phyloP scores from a whole-genome alignment of 768 basidiomycete species.

The Pleurotus djamor region DNA sequence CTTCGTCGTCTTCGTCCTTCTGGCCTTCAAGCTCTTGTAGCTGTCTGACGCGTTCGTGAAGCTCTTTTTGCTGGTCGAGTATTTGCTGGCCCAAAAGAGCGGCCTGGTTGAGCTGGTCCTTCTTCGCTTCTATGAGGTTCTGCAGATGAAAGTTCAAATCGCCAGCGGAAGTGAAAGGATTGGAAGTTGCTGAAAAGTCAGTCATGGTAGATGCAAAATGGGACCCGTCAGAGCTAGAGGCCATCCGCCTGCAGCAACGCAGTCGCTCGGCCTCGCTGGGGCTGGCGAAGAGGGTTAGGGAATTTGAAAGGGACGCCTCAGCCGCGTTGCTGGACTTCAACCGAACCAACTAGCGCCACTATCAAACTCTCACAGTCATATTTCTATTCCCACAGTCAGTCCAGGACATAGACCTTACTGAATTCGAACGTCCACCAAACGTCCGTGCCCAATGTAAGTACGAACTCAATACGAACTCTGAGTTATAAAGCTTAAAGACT shows the following conservation, averaged over 20 bases:
- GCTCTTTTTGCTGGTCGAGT: constrained; percentile 89
- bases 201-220: constrained; percentile 25
- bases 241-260: constrained; percentile 29
- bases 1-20: constrained; percentile 59
- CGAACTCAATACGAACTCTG: too few species aligned
- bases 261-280: constrained; percentile 12
- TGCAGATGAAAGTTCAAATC: constrained; percentile 65
- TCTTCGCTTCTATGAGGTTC: constrained; percentile 82
- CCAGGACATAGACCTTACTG: too few species aligned
- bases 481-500: too few species aligned
- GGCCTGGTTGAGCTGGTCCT: constrained; percentile 88
- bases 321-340: constrained; percentile 4
- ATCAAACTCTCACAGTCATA: not conserved
- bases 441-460: too few species aligned
- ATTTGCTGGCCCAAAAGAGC: constrained; percentile 93
- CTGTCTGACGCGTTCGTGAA: constrained; percentile 84
- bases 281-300: not conserved
- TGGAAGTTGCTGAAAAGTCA: constrained; percentile 34
- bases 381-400: not conserved
- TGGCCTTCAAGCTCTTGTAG: constrained; percentile 72
- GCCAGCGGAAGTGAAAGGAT: constrained; percentile 46
- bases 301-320: not conserved
- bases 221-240: constrained; percentile 34
- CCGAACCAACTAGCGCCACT: not conserved
- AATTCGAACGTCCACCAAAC: too few species aligned